Conservation (phyloP, 352 stramenopile species). For the Globisporangium sylvaticum region DNA sequence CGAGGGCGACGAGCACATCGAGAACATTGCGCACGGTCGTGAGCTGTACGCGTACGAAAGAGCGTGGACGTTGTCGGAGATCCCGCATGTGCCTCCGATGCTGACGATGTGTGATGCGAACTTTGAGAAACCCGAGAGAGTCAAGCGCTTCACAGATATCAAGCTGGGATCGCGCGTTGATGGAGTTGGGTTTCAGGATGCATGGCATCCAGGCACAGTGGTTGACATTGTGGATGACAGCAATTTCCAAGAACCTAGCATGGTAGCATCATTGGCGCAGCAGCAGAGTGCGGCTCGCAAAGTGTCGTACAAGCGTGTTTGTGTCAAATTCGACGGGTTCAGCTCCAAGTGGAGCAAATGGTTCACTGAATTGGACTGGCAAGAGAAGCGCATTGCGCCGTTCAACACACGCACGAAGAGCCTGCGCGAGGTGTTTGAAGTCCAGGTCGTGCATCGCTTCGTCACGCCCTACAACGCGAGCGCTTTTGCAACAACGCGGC, state of each 20-base stretch:
- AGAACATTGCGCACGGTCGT: conserved; percentile 34
- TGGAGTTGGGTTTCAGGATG: conserved; percentile 43
- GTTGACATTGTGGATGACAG: conserved; percentile 33
- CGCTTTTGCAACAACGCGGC: not conserved
- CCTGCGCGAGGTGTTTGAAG: conserved; percentile 64
- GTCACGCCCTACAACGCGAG: conserved; percentile 14
- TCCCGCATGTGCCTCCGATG: conserved; percentile 34
- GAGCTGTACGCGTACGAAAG: conserved; percentile 64
- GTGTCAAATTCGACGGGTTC: conserved; percentile 71
- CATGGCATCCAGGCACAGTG: conserved; percentile 61
- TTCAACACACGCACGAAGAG: conserved; percentile 37
- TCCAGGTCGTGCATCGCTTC: conserved; percentile 69
- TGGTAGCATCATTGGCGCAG: not conserved
- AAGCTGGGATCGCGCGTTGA: conserved; percentile 55
- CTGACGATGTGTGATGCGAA: conserved; percentile 16
- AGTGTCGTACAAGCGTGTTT: conserved; percentile 24
- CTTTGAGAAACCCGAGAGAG: conserved; percentile 9
- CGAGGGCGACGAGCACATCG: conserved; percentile 50
- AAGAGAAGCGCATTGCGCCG: conserved; percentile 40
- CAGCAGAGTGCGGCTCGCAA: not conserved
- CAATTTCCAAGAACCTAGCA: not conserved
- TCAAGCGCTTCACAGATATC: conserved; percentile 41
- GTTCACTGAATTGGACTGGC: conserved; percentile 58
- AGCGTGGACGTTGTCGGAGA: conserved; percentile 60
- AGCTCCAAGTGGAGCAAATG: conserved; percentile 73